Base-by-base conservation (phyloP, 345 rosid species). In the Firmiana major region DNA sequence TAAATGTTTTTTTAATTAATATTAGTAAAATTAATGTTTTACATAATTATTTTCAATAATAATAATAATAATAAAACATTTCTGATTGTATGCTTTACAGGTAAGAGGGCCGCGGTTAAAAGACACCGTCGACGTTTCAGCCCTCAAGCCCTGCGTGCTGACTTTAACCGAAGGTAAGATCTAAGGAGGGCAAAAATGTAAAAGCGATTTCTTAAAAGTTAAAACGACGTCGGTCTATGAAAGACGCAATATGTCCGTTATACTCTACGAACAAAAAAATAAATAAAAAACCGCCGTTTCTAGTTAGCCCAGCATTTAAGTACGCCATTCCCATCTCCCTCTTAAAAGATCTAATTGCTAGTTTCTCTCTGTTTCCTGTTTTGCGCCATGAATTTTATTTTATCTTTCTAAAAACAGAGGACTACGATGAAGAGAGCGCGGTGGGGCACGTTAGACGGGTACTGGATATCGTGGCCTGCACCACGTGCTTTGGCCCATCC, bases 371-470 rank as follows among this genome's bases (percentile, higher is more conserved):
- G n/a, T 31, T 45, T 45, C 34, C 40, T 21, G 26, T 45, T 60
- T 42, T 5, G 45, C 31, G 13, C 22, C 43, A 5, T n/a, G n/a
- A n/a, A n/a, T n/a, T n/a, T n/a, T n/a, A n/a, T n/a, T n/a, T n/a
- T n/a, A n/a, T n/a, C n/a, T n/a, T n/a, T n/a, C n/a, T n/a, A n/a
- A 57, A 57, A 38, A 31, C 34, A 31, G 98, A 92, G 89, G 93
- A 87, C 69, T 91, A 92, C 87, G 85, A 91, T 81, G 99, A 93
- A 58, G 97, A 84, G 84, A 87, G 81, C 2, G 93, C 95, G 13
- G 88, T 81, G 93, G 97, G 87, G 86, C 98, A 96, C 85, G 90
- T 96, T 69, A 82, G 99, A 79, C 97, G 98, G 64, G 73, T 93
- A 54, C 93, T 93, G 77, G 99, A 96, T 86, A 82, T 93, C 76